Evolutionary conservation across 768 basidiomycete genomes (phyloP).

Genomic region (Hebeloma cylindrosporum): DNA sequence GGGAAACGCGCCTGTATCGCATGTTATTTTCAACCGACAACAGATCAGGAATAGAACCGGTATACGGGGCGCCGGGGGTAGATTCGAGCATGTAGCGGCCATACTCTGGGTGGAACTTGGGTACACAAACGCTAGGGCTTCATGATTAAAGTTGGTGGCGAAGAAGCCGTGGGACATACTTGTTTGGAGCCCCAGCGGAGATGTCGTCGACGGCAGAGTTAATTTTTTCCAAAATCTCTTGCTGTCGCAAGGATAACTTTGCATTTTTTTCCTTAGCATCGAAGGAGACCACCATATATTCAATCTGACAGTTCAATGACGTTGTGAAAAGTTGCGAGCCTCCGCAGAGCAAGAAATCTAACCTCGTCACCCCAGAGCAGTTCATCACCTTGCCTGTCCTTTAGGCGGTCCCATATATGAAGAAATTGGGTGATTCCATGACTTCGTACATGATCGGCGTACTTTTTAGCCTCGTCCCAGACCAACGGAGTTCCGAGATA

Average conservation of each 20-base stretch:
- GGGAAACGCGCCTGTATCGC: constrained; percentile 72
- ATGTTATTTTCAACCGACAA: constrained; percentile 92
- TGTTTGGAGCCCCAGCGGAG: constrained; percentile 53
- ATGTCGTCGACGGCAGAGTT: constrained; percentile 67
- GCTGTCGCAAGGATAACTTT: constrained; percentile 89
- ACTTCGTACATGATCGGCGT: constrained; percentile 84
- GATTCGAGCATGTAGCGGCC: constrained; percentile 99
- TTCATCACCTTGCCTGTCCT: constrained; percentile 88
- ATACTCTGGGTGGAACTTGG: constrained; percentile 97
- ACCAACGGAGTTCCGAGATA: constrained; percentile 89
- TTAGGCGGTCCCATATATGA: constrained; percentile 89
- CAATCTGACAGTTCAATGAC: constrained; percentile 58
- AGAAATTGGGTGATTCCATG: constrained; percentile 97
- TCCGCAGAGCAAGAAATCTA: constrained; percentile 16
- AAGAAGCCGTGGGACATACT: constrained; percentile 41
- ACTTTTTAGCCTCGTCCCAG: constrained; percentile 87
- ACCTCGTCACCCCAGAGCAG: constrained; percentile 99
- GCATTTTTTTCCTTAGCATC: constrained; percentile 79
- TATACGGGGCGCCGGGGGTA: constrained; percentile 94
- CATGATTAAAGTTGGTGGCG: background rate
- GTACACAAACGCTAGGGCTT: constrained; percentile 60
- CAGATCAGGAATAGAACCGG: constrained; percentile 81
- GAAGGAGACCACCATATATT: constrained; percentile 93
- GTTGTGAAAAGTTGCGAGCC: background rate
- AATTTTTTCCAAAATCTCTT: constrained; percentile 86